Evolutionary conservation across 371 early-diverging fungal genomes (phyloP), one percentile per base, ranked within the genome.

Genomic region (Racocetra persica): DNA sequence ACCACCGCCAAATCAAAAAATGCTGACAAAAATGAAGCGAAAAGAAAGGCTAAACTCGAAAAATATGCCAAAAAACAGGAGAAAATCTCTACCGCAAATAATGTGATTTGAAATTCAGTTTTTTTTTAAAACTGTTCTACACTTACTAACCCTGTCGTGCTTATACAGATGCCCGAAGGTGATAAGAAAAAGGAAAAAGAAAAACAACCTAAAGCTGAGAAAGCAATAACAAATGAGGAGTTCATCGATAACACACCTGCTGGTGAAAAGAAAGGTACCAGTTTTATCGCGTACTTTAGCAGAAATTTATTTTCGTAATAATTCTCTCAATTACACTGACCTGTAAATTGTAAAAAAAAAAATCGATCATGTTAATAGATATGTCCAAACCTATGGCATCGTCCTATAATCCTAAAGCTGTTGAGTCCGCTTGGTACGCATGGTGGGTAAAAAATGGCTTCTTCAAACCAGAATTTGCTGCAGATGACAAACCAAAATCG

Each of bases 351-450:
- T 57, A 55, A n/a, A 54, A 49, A n/a, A 54, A 49, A 11, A 24
- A 16, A 59, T 45, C 22, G 5, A 4, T 45, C 13, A 5, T 28
- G 18, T 45, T 79, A n/a, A 36, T 83, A 90, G 97, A 97, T 83
- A 89, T 96, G 90, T 86, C 91, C 75, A 90, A 88, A 51, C 93
- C 93, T 36, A 92, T 97, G 90, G 94, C 96, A 5, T 87, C 89
- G 57, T 87, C 92, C 60, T 99, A 99, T 85, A 93, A 98, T 84
- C 99, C 99, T 20, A 87, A 83, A 60, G 93, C 93, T 45, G 99
- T 99, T 59, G 99, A 99, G 89, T 87, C 95, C 28, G 94, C 97
- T 60, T 99, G 99, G 99, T 96, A 97, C 84, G 91, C 90, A 60
- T 93, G 93, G 93, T 97, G 96, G 95, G 94, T 96, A 84, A 93